phyloP scores from a whole-genome alignment of 2,329 filamentous ascomycete species.

The Ceratocystis cubensis region DNA sequence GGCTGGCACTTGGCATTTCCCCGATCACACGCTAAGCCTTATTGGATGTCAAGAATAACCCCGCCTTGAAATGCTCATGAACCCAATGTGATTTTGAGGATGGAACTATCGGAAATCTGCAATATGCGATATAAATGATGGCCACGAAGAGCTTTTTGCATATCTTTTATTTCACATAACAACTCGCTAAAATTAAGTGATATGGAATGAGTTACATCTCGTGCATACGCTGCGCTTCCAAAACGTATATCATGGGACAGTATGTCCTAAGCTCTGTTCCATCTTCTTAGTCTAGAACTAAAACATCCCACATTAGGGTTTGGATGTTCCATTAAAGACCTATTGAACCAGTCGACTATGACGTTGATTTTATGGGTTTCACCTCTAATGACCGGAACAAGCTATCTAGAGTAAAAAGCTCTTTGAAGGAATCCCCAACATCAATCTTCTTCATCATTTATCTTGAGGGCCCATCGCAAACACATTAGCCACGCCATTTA shows the following conservation, averaged over 20 bases:
- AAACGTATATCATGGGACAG: too few relatives aligned
- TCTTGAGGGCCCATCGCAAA: background rate
- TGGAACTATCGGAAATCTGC: background rate
- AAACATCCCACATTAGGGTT: background rate
- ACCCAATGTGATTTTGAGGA: background rate
- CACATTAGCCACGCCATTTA: background rate
- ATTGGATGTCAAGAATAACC: background rate
- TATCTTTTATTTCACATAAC: too few relatives aligned
- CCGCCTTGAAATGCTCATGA: background rate
- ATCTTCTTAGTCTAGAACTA: too few relatives aligned
- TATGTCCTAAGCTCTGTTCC: too few relatives aligned
- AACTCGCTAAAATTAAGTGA: too few relatives aligned
- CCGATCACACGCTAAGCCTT: background rate
- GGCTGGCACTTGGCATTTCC: background rate
- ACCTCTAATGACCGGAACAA: background rate
- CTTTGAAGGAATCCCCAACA: background rate
- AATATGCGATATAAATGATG: background rate
- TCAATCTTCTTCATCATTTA: too few relatives aligned
- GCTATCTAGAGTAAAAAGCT: constrained; percentile 1
- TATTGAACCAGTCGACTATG: background rate
- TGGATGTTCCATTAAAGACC: background rate
- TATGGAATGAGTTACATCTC: too few relatives aligned
- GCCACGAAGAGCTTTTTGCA: too few relatives aligned
- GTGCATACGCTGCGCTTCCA: too few relatives aligned
- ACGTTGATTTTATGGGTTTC: constrained; percentile 1